These are phyloP conservation scores for Hypholoma fasciculare DNA, from an alignment of 768 basidiomycete genomes.

Conservation along the genomic window DNA sequence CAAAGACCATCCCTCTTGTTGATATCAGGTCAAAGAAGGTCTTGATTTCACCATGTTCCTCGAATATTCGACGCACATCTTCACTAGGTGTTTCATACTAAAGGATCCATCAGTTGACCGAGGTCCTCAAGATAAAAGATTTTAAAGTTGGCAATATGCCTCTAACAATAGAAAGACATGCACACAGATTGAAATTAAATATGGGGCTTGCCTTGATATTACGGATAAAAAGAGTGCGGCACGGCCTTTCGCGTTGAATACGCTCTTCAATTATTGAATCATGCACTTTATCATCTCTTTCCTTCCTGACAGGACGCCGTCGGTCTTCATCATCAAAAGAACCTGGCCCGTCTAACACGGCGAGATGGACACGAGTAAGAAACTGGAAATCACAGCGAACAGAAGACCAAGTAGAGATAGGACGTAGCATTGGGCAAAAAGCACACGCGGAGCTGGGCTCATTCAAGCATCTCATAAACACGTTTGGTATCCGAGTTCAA, in stretches of 20 bases:
- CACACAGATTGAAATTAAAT: constrained; percentile 19
- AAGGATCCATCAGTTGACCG: constrained; percentile 17
- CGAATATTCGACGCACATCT: constrained; percentile 82
- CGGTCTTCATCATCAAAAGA: constrained; percentile 55
- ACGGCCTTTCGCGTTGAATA: constrained; percentile 90
- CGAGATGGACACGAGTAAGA: constrained; percentile 49
- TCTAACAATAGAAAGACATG: constrained; percentile 6
- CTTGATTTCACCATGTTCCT: constrained; percentile 94
- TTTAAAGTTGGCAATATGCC: constrained; percentile 2
- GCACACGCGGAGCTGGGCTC: constrained; percentile 34
- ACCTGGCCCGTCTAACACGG: constrained; percentile 66
- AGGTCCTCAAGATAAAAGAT: constrained; percentile 7
- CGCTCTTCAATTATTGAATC: constrained; percentile 93
- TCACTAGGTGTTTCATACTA: constrained; percentile 91
- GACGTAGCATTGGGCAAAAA: constrained; percentile 44
- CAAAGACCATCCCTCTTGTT: constrained; percentile 98
- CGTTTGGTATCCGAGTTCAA: constrained; percentile 20
- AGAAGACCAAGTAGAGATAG: constrained; percentile 41
- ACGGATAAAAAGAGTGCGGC: constrained; percentile 94
- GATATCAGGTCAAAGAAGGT: constrained; percentile 95
- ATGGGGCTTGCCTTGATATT: constrained; percentile 89
- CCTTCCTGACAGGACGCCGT: constrained; percentile 60
- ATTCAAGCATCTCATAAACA: constrained; percentile 30
- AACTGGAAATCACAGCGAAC: constrained; percentile 34
- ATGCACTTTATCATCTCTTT: constrained; percentile 87